These are phyloP conservation scores for Bryoerythrophyllum caledonicum DNA, from an alignment of 225 moss, liverwort and hornwort genomes.

Conservation along the genomic window DNA sequence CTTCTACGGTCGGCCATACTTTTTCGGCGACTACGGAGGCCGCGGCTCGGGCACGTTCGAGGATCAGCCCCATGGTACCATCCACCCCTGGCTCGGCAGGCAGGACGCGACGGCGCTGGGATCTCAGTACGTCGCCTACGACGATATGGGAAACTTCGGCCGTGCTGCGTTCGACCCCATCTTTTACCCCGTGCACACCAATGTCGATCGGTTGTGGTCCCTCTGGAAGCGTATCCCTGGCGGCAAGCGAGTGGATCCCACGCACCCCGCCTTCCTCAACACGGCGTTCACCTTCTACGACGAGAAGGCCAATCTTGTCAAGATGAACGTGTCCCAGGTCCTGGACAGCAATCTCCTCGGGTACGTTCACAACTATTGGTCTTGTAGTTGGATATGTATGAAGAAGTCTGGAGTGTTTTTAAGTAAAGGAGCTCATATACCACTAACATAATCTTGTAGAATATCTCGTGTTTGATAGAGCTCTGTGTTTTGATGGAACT, in stretches of 20 bases:
- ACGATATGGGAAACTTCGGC: slow-evolving; percentile 52
- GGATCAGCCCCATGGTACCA: slow-evolving; percentile 40
- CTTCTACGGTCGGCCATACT: slow-evolving; percentile 39
- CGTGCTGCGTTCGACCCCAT: slow-evolving; percentile 37
- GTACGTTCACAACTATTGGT: neutral
- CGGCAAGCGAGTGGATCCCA: slow-evolving; percentile 9
- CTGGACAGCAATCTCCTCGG: slow-evolving; percentile 8
- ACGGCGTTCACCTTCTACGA: slow-evolving; percentile 56
- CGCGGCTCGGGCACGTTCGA: slow-evolving; percentile 32
- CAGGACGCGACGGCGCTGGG: neutral
- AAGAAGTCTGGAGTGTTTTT: no score
- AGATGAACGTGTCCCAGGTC: slow-evolving; percentile 36
- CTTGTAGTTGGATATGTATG: no score
- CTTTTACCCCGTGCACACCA: slow-evolving; percentile 31
- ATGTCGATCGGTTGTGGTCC: slow-evolving; percentile 30
- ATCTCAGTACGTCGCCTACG: neutral
- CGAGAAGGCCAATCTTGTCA: slow-evolving; percentile 50
- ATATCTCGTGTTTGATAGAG: no score
- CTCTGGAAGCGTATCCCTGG: slow-evolving; percentile 25
- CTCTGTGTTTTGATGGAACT: no score
- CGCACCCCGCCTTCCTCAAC: slow-evolving; percentile 37
- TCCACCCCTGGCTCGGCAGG: slow-evolving; percentile 32
- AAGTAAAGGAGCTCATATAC: no score
- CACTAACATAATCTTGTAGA: no score
- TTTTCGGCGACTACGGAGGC: slow-evolving; percentile 27